Evolutionary conservation across 768 basidiomycete species (phyloP), one percentile per base, ranked within the genome.

Genomic region (Mycena maculata): DNA sequence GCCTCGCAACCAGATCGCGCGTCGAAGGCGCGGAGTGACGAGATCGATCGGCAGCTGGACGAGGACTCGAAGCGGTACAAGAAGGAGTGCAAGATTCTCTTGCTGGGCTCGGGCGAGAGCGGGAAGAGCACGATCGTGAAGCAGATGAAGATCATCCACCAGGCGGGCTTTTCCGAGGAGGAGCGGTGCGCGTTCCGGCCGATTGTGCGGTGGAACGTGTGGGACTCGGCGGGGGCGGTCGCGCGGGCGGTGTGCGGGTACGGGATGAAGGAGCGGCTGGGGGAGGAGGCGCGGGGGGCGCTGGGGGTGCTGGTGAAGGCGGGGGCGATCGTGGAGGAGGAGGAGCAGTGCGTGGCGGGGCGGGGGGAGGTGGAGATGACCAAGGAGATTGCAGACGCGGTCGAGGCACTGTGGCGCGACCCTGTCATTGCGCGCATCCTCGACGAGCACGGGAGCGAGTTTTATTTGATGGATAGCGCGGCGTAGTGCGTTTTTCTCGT

Each of bases 391-490:
- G 85, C 86, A 3, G 72, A 80, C 22, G 86, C 87, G 5, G 85
- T 88, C 12, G 78, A 83, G 63, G 72, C 86, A 28, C 72, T 88
- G 1, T 88, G 86, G 87, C 75, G 81, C 42, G 87, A 88, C 67
- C 82, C 83, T 10, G 80, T 87, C 56, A 78, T 82, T 5, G 18
- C 39, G 18, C 59, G 68, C 13, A 61, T 76, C 7, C 55, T 72
- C 27, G 74, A 75, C 69, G 73, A 74, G 65, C 83, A 84, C 59
- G 74, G 75, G 15, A 84, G 78, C 74, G 88, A 91, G 63, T 93
- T 92, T 72, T 93, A 93, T 73, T 80, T 94, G 22, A 93, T 92
- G 91, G 92, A 93, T 73, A 90, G 87, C 39, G 92, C 92, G 0
- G 81, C 83, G 38, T 93, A 93, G 89, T 90, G 65, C 74, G 89